These are phyloP conservation scores for Cicer pinnatifidum DNA, from an alignment of 306 rosid genomes.

Conservation along the genomic window DNA sequence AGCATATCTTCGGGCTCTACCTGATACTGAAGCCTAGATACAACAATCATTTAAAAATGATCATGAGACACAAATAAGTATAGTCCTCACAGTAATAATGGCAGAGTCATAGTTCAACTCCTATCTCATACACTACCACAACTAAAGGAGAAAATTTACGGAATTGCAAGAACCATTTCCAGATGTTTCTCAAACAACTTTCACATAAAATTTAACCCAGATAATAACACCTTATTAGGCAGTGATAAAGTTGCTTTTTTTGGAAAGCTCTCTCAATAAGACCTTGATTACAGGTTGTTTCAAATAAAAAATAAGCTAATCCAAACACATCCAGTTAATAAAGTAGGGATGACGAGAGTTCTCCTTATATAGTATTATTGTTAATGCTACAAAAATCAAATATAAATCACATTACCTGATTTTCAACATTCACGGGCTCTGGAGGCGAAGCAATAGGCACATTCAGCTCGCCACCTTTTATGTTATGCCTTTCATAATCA, in stretches of 20 bases:
- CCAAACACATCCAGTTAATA: slow-evolving; percentile 21
- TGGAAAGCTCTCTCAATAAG: background rate
- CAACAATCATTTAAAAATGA: slow-evolving; percentile 26
- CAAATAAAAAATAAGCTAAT: slow-evolving; percentile 21
- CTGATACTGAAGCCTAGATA: slow-evolving; percentile 77
- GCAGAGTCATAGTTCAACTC: slow-evolving; percentile 23
- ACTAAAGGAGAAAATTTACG: slow-evolving; percentile 19
- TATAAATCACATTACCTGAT: slow-evolving; percentile 62
- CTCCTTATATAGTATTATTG: slow-evolving; percentile 28
- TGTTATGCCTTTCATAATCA: slow-evolving; percentile 91
- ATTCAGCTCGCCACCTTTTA: slow-evolving; percentile 71
- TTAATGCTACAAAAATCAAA: slow-evolving; percentile 26
- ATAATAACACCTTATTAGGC: slow-evolving; percentile 1
- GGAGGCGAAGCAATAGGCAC: slow-evolving; percentile 73
- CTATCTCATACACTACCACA: slow-evolving; percentile 5
- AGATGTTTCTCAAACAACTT: slow-evolving; percentile 24
- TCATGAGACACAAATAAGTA: slow-evolving; percentile 3
- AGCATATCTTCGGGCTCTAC: slow-evolving; percentile 96
- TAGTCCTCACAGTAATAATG: slow-evolving; percentile 1
- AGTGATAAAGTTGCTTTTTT: background rate
- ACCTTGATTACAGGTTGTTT: slow-evolving; percentile 8
- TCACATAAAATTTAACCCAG: slow-evolving; percentile 24
- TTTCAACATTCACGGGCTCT: slow-evolving; percentile 73
- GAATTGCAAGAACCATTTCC: slow-evolving; percentile 32
- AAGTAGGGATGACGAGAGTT: slow-evolving; percentile 15